A percentile compares a stretch with the other conserved stretches of the same genome.
phyloP scores from a whole-genome alignment of 148 eudicot genomes.

The Arctostaphylos glauca region DNA sequence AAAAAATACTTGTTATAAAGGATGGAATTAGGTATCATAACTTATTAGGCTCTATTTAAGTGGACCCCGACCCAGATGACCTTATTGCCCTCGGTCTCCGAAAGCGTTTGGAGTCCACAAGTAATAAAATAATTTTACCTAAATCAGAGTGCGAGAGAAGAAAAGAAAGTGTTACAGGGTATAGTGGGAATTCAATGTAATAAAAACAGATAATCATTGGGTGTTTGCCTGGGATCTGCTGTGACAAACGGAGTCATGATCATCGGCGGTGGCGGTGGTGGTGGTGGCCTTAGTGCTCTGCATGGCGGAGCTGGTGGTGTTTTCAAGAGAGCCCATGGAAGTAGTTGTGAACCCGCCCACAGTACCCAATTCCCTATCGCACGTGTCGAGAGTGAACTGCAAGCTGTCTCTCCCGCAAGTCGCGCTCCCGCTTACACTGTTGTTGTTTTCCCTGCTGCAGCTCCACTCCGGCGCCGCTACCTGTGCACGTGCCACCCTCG shows the following conservation, averaged over 20 bases:
- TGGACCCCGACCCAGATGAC: background rate
- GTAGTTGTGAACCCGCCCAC: conserved; percentile 37
- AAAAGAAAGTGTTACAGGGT: background rate
- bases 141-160: background rate
- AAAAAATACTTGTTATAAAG: no score
- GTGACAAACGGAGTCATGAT: conserved; percentile 65
- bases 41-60: background rate
- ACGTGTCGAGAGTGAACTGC: conserved; percentile 38
- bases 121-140: conserved; percentile 1
- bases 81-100: background rate
- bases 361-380: conserved; percentile 32
- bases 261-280: conserved; percentile 47
- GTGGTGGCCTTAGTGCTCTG: conserved; percentile 34
- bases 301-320: conserved; percentile 47
- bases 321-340: conserved; percentile 55
- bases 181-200: background rate
- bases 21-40: background rate
- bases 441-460: conserved; percentile 30
- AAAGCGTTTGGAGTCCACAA: background rate
- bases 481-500: conserved; percentile 22
- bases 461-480: conserved; percentile 21
- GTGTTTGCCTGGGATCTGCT: conserved; percentile 47
- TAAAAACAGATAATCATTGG: no score
- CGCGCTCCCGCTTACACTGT: conserved; percentile 38
- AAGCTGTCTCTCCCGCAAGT: conserved; percentile 34